phyloP scores from a whole-genome alignment of 2,329 filamentous ascomycete species.

The Nemania sp. region DNA sequence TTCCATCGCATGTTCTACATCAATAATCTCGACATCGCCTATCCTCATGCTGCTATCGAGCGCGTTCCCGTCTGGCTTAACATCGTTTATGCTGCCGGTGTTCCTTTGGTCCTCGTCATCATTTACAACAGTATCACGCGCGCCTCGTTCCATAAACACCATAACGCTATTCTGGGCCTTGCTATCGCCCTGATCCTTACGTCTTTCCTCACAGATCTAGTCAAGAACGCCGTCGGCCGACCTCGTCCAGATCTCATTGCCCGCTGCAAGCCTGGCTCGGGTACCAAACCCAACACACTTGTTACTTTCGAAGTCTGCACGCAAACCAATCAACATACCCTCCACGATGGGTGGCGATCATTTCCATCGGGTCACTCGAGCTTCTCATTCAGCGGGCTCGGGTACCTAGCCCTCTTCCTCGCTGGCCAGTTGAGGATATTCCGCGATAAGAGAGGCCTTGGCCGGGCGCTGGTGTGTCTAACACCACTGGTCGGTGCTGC shows the following conservation, averaged over 20 bases:
- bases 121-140: conserved; percentile 65
- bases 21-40: conserved; percentile 81
- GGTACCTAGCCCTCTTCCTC: conserved; percentile 72
- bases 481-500: conserved; percentile 63
- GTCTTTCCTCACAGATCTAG: conserved; percentile 80
- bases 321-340: conserved; percentile 65
- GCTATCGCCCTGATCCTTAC: conserved; percentile 76
- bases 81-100: conserved; percentile 74
- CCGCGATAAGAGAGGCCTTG: conserved; percentile 53
- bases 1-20: conserved; percentile 96
- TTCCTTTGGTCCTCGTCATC: conserved; percentile 70
- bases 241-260: conserved; percentile 67
- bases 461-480: conserved; percentile 60
- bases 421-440: conserved; percentile 68
- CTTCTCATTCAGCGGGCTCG: conserved; percentile 78
- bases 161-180: conserved; percentile 83
- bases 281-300: conserved; percentile 53
- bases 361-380: conserved; percentile 82
- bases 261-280: conserved; percentile 73
- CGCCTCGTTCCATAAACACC: conserved; percentile 74
- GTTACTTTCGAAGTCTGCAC: conserved; percentile 74
- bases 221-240: conserved; percentile 86
- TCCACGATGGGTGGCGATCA: conserved; percentile 83
- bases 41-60: conserved; percentile 82
- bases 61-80: conserved; percentile 80